phyloP scores from a whole-genome alignment of 371 early-diverging fungal genomes.

The Mortierella sp. region DNA sequence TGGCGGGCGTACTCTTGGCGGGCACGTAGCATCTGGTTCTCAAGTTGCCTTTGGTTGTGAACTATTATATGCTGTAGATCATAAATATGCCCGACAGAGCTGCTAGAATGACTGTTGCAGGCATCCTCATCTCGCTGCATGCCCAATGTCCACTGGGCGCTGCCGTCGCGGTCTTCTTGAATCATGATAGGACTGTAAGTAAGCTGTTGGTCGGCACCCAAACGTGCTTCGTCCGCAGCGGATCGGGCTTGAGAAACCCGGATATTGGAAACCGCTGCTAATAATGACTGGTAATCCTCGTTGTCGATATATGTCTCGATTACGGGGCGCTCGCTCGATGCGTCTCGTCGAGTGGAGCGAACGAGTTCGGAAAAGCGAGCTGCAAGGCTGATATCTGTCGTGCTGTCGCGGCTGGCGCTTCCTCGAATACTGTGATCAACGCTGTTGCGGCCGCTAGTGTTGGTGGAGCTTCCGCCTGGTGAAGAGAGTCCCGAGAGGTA shows the following conservation, averaged over 20 bases:
- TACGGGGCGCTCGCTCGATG: slow-evolving; percentile 19
- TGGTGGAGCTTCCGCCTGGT: slow-evolving; percentile 1
- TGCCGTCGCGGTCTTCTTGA: not conserved
- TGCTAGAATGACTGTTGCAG: slow-evolving; percentile 1
- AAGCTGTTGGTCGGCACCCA: too few species aligned
- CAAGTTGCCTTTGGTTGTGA: slow-evolving; percentile 37
- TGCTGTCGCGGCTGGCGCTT: not conserved
- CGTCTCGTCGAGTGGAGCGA: slow-evolving; percentile 17
- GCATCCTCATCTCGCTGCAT: not conserved
- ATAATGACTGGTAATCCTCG: slow-evolving; percentile 34
- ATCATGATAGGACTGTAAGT: not conserved
- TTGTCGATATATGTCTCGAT: slow-evolving; percentile 34
- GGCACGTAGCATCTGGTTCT: slow-evolving; percentile 26
- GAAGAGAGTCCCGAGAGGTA: not conserved
- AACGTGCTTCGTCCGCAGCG: not conserved
- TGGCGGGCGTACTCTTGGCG: slow-evolving; percentile 16
- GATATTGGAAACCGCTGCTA: slow-evolving; percentile 36
- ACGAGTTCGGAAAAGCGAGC: slow-evolving; percentile 32
- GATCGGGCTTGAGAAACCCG: slow-evolving; percentile 23
- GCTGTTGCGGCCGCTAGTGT: slow-evolving; percentile 1
- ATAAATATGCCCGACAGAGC: slow-evolving; percentile 28
- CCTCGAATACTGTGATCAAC: not conserved
- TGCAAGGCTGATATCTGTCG: slow-evolving; percentile 6
- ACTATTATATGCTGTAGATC: slow-evolving; percentile 46
- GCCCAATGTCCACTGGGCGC: not conserved